Conservation (phyloP, 2,329 filamentous ascomycete genomes). For the Diaporthe sp. region DNA sequence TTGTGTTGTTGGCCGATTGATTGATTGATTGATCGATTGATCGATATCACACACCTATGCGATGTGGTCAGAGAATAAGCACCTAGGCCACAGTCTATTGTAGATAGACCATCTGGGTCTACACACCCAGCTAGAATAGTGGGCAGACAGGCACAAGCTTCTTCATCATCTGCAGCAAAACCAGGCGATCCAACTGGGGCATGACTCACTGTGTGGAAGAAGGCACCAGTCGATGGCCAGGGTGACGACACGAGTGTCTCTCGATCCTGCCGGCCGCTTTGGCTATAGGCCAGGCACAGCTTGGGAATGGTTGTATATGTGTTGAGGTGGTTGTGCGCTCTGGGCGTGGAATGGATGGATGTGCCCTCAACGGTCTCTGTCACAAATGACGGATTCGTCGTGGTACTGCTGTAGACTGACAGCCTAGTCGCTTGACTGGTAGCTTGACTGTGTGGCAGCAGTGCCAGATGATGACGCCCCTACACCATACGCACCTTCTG, state of each 20-base stretch:
- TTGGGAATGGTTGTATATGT: background rate
- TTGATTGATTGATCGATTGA: background rate
- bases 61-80: constrained; percentile 1
- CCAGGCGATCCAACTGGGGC: constrained; percentile 10
- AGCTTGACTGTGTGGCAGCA: background rate
- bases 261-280: background rate
- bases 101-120: background rate
- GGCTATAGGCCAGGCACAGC: background rate
- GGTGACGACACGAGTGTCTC: background rate
- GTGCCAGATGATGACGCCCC: constrained; percentile 3
- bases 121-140: background rate
- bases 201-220: constrained; percentile 25
- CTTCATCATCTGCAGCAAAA: background rate
- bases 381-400: constrained; percentile 21
- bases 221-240: constrained; percentile 3
- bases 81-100: background rate
- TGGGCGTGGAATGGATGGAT: background rate
- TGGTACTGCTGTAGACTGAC: background rate
- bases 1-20: background rate
- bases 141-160: background rate
- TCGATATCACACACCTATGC: constrained; percentile 1
- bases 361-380: background rate
- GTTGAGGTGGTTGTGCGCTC: constrained; percentile 9
- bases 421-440: background rate
- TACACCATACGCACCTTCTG: background rate